A percentile compares a stretch with the other conserved stretches of the same genome.
Conservation (phyloP, 257 asterid genomes). For the Solanum arcanum region DNA sequence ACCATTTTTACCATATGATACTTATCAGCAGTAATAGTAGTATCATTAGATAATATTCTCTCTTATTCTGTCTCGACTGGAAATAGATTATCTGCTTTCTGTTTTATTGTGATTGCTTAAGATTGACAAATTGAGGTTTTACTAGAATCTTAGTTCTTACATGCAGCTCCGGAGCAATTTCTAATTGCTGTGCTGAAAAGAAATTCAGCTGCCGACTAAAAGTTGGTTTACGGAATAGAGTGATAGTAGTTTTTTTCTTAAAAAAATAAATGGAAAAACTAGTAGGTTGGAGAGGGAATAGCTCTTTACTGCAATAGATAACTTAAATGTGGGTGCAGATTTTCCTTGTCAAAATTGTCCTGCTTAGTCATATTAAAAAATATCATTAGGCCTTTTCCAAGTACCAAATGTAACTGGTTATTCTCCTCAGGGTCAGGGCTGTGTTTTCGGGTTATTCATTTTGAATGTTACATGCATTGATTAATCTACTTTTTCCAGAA, state of each 20-base stretch:
- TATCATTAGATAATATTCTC: not conserved
- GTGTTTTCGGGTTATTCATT: not conserved
- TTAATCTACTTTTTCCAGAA: conserved; percentile 33
- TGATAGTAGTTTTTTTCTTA: not conserved
- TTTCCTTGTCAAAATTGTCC: not conserved
- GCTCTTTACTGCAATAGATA: not conserved
- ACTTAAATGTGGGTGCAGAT: not conserved
- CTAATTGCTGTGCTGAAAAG: not conserved
- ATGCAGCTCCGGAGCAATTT: not conserved
- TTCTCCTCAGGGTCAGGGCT: not conserved
- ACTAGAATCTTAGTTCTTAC: not conserved
- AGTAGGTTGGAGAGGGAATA: not conserved
- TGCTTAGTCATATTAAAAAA: not conserved
- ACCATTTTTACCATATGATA: not conserved
- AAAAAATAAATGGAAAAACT: not conserved
- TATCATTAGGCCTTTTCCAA: not conserved
- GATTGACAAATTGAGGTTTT: not conserved
- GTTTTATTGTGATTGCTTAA: not conserved
- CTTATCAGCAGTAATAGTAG: not conserved
- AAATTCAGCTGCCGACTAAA: not conserved
- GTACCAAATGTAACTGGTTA: not conserved
- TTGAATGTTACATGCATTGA: not conserved
- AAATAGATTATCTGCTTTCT: not conserved
- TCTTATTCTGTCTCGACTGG: not conserved
- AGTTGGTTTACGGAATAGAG: not conserved